Evolutionary conservation across 2,329 filamentous ascomycete genomes (phyloP).

Genomic region (Diaporthe ilicicola): DNA sequence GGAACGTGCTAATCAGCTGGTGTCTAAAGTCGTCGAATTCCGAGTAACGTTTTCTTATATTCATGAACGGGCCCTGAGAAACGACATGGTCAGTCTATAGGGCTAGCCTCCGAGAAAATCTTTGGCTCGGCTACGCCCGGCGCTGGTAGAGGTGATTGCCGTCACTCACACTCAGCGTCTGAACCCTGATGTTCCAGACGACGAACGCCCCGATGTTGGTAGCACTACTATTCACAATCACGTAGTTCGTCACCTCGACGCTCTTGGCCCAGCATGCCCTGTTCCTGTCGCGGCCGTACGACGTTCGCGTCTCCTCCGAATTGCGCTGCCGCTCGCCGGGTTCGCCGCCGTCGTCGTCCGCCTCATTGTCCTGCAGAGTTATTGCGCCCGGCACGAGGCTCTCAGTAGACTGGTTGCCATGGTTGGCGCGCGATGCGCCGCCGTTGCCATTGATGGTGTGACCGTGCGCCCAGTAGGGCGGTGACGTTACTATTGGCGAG

Average conservation of each 20-base stretch:
- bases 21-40: constrained; percentile 88
- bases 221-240: constrained; percentile 63
- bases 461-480: constrained; percentile 55
- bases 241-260: constrained; percentile 66
- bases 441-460: constrained; percentile 41
- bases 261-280: constrained; percentile 72
- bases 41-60: constrained; percentile 81
- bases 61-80: constrained; percentile 65
- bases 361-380: constrained; percentile 70
- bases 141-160: background rate
- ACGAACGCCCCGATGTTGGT: constrained; percentile 85
- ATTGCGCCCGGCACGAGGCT: constrained; percentile 65
- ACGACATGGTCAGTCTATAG: background rate
- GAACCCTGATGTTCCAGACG: constrained; percentile 90
- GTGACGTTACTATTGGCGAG: constrained; percentile 45
- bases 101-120: background rate
- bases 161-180: constrained; percentile 78
- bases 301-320: constrained; percentile 30
- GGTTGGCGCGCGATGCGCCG: constrained; percentile 40
- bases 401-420: constrained; percentile 54
- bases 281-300: constrained; percentile 51
- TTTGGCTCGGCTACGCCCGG: background rate
- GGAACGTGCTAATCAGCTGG: constrained; percentile 81
- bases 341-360: constrained; percentile 54
- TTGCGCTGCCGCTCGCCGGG: constrained; percentile 31